A percentile compares a stretch with the other conserved stretches of the same genome.
phyloP scores from a whole-genome alignment of 192 early-diverging fungal genomes.

The Coemansia sp. region DNA sequence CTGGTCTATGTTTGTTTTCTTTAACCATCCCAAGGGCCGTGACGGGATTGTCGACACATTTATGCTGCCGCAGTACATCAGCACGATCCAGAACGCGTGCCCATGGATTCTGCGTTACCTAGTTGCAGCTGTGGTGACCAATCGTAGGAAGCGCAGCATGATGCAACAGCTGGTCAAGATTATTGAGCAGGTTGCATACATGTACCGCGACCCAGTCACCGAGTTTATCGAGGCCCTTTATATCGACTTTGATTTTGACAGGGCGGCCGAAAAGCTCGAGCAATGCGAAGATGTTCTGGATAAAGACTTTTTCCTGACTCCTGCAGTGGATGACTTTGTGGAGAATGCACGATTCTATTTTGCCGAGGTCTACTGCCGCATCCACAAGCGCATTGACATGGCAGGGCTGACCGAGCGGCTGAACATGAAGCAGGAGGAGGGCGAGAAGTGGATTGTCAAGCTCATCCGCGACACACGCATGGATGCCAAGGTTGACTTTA shows the following conservation, averaged over 20 bases:
- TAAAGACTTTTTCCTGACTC: slow-evolving; percentile 89
- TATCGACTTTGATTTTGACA: slow-evolving; percentile 93
- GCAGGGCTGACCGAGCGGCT: slow-evolving; percentile 78
- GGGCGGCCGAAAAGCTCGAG: slow-evolving; percentile 80
- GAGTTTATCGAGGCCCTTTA: slow-evolving; percentile 92
- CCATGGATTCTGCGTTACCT: slow-evolving; percentile 97
- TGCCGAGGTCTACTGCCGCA: slow-evolving; percentile 95
- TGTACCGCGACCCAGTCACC: slow-evolving; percentile 88
- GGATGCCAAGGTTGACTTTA: slow-evolving; percentile 95
- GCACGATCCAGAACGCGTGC: slow-evolving; percentile 95
- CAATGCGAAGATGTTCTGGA: slow-evolving; percentile 84
- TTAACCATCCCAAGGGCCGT: slow-evolving; percentile 95
- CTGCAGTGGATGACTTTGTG: slow-evolving; percentile 88
- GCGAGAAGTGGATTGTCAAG: slow-evolving; percentile 98
- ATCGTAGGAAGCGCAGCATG: slow-evolving; percentile 79
- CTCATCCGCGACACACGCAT: slow-evolving; percentile 93
- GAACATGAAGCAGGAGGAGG: slow-evolving; percentile 83
- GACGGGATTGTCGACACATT: slow-evolving; percentile 94
- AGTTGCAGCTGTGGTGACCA: slow-evolving; percentile 86
- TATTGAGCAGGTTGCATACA: slow-evolving; percentile 81
- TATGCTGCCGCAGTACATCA: slow-evolving; percentile 87
- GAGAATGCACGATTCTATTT: slow-evolving; percentile 92
- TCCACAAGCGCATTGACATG: slow-evolving; percentile 95
- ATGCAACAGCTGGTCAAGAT: slow-evolving; percentile 89
- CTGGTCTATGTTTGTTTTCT: slow-evolving; percentile 98